These are phyloP conservation scores for Fusarium beomiforme DNA, from an alignment of 2,329 filamentous ascomycete genomes.

Conservation along the genomic window DNA sequence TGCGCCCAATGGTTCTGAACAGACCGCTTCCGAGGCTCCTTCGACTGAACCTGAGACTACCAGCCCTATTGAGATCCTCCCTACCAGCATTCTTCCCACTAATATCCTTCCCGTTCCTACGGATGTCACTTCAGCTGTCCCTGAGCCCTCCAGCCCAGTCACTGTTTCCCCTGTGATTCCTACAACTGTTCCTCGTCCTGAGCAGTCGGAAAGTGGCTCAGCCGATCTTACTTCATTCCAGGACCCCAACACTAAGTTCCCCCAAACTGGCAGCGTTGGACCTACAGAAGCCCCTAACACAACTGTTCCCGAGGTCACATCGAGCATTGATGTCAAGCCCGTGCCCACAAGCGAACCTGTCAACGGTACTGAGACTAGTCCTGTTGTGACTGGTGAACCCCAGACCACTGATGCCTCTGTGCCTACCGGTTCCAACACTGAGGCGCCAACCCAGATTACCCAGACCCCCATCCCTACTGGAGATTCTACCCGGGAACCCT, in stretches of 20 bases:
- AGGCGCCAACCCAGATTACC: background rate
- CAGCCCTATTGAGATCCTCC: constrained; percentile 3
- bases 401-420: constrained; percentile 19
- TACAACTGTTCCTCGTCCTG: background rate
- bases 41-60: constrained; percentile 28
- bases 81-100: constrained; percentile 20
- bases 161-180: constrained; percentile 23
- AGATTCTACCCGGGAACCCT: constrained; percentile 1
- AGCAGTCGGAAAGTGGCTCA: constrained; percentile 5
- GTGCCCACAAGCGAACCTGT: constrained; percentile 21
- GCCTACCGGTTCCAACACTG: background rate
- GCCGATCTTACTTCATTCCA: constrained; percentile 18
- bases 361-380: constrained; percentile 14
- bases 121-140: constrained; percentile 9
- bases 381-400: constrained; percentile 2
- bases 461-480: constrained; percentile 14
- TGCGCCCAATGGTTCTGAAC: constrained; percentile 6
- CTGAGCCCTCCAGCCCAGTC: constrained; percentile 21
- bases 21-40: constrained; percentile 21
- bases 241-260: constrained; percentile 25
- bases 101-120: constrained; percentile 9
- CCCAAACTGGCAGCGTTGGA: constrained; percentile 1
- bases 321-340: constrained; percentile 6
- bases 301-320: constrained; percentile 16
- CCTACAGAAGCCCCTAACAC: constrained; percentile 22